Evolutionary conservation across 306 rosid species (phyloP).

Genomic region (Boehmeria nivea): DNA sequence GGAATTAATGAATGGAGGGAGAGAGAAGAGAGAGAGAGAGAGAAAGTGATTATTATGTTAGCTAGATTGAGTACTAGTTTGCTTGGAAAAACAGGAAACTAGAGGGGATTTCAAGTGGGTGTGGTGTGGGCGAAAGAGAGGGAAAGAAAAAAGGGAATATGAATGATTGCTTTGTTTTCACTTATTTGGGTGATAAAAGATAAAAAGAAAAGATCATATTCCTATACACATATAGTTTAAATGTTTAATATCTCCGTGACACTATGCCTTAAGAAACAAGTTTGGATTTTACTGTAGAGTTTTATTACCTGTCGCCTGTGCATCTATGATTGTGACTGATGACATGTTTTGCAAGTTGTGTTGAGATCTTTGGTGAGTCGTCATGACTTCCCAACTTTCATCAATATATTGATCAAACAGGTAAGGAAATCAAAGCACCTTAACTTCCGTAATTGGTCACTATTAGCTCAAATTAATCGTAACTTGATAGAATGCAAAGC

Average conservation of each 20-base stretch:
- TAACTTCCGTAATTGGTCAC: neutral
- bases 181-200: constrained; percentile 1
- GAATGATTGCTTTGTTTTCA: constrained; percentile 14
- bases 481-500: neutral
- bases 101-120: constrained; percentile 27
- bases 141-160: constrained; percentile 2
- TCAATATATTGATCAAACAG: neutral
- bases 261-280: constrained; percentile 9
- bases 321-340: constrained; percentile 3
- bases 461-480: neutral
- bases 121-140: constrained; percentile 2
- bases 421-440: neutral
- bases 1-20: constrained; percentile 22
- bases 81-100: constrained; percentile 62
- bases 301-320: constrained; percentile 2
- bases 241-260: too few relatives aligned
- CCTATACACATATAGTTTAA: too few relatives aligned
- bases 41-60: constrained; percentile 21
- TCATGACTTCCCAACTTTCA: constrained; percentile 5
- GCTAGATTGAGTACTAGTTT: constrained; percentile 29
- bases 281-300: neutral
- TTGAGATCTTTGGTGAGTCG: neutral
- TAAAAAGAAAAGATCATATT: neutral
- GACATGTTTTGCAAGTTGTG: constrained; percentile 8
- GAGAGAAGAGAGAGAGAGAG: constrained; percentile 25